Base-by-base conservation (phyloP, 768 basidiomycete genomes). In the Lactarius sanguifluus region DNA sequence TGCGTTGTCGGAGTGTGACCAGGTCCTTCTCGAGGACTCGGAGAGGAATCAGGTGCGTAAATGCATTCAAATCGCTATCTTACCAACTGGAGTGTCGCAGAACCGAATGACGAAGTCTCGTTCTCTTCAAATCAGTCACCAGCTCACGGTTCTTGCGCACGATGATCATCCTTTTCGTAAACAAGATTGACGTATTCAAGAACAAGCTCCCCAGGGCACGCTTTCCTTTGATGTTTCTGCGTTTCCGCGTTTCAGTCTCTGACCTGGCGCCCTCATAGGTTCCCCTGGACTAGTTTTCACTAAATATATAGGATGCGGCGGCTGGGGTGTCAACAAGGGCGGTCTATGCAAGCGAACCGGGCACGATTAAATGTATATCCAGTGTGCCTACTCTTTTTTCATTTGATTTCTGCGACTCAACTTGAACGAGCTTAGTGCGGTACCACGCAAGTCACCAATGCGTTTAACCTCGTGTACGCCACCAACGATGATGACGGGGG, bases 141-240 rank as follows among this genome's bases (percentile, higher is more conserved):
- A 91, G 91, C 74, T 91, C 90, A 10, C 78, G 88, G 90, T 91
- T 91, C 77, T 76, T 85, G 12, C 77, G 84, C 40, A 86, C 85
- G 23, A 81, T 80, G 0, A 88, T 91, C 62, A 89, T 91, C 65
- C 74, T 91, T 3, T 86, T 87, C 77, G 72, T 87, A 38, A 89
- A 87, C 76, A 88, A 88, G 78, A 90, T 90, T 59, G 87, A 91
- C 65, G 84, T 91, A 4, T 90, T 92, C 81, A 89, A 89, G 78
- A 81, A 77, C 71, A 92, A 91, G 75, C 77, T 90, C 13, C 85
- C 86, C 1, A 87, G 87, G 77, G 77, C 75, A 52, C 38, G 66
- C 64, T 16, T 18, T 23, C 4, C 40, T 1, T 30, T n/a, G 25
- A n/a, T 36, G 18, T 1, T 20, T 9, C 25, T n/a, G 8, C 41